Base-by-base conservation (phyloP, 306 rosid genomes). In the Lathyrus aphaca region DNA sequence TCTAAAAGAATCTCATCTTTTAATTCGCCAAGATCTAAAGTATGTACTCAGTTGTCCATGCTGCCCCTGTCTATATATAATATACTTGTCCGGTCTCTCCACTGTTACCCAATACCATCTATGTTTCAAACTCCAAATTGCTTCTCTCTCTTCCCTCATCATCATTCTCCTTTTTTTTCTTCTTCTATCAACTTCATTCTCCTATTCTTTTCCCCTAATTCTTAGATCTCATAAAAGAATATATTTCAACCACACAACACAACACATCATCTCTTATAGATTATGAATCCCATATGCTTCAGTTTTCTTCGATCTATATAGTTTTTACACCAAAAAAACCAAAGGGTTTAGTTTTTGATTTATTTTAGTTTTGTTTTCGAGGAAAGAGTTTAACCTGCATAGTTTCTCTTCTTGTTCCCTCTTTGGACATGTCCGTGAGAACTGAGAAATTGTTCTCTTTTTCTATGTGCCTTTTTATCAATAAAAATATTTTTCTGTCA, bases 381-480 rank as follows among this genome's bases (percentile, higher is more conserved):
- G 35, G 35, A 42, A 63, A 63, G 68, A 43, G 68, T 25, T 29
- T 21, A 19, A 40, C 19, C 51, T 42, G 68, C 35, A 12, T 63
- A 63, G 68, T 40, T 63, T 63, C 69, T 45, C 63, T 53, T 29
- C 15, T 45, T 68, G 46, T 30, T 25, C 45, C 48, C 58, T 25
- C 17, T 64, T 71, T 62, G 39, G 63, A 64, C 65, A 46, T 56
- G 13, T 45, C 63, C 39, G 32, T 29, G 57, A 1, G 49, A 23
- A 23, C 25, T 23, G 54, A 35, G 62, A 76, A 71, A 64, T 77
- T 5, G 23, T 43, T 48, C 39, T 54, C 48, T 56, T 37, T 37
- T 6, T 45, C 8, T 56, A 14, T 30, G 72, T 15, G 11, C 2
- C 18, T 8, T 14, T 29, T 13, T 78, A 35, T 55, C 19, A 16